These are phyloP conservation scores for Artomyces pyxidatus DNA, from an alignment of 768 basidiomycete genomes.

Conservation along the genomic window DNA sequence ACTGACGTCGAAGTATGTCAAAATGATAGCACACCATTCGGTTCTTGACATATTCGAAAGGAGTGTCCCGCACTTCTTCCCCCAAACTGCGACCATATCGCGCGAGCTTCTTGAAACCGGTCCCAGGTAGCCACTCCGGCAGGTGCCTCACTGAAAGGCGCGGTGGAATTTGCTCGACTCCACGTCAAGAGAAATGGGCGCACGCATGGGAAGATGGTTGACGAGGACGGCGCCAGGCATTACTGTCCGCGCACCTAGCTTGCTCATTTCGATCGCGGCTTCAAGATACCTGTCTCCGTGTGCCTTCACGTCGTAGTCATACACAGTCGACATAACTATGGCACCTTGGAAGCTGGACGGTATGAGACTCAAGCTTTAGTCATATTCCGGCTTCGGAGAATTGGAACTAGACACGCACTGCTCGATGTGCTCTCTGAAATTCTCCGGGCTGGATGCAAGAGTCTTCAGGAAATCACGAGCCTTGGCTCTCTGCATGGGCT, in stretches of 20 bases:
- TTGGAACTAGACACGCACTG: background rate
- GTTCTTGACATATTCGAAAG: background rate
- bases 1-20: background rate
- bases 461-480: background rate
- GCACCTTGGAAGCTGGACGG: background rate
- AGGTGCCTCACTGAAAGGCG: constrained; percentile 6
- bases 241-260: background rate
- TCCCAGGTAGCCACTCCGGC: constrained; percentile 7
- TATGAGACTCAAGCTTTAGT: too few species aligned
- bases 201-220: constrained; percentile 8
- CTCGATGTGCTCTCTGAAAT: background rate
- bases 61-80: background rate
- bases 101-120: constrained; percentile 2
- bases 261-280: background rate
- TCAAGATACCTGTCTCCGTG: background rate
- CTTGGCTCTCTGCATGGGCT: background rate
- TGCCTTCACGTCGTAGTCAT: background rate
- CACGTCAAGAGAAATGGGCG: background rate
- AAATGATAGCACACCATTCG: background rate
- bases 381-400: background rate
- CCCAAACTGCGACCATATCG: background rate
- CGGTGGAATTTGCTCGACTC: too few species aligned
- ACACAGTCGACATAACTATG: background rate
- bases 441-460: background rate
- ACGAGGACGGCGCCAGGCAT: background rate